Evolutionary conservation across 2,329 filamentous ascomycete species (phyloP).

Genomic region (Chaetomium sp.): DNA sequence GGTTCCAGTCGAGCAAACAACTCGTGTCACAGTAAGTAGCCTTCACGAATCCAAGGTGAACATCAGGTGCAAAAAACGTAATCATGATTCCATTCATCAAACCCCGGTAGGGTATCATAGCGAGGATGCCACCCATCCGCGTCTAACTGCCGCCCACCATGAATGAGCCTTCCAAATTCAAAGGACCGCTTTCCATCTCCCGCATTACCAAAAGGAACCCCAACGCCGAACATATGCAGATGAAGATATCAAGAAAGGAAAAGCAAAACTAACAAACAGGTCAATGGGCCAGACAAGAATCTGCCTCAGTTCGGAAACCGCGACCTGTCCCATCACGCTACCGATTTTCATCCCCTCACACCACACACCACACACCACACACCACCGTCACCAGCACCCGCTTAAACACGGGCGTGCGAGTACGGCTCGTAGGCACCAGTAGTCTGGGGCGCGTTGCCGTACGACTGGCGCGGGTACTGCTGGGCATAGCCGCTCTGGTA

Average conservation of each 20-base stretch:
- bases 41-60: neutral
- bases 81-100: slow-evolving; percentile 14
- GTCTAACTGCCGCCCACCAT: slow-evolving; percentile 2
- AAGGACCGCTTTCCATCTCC: neutral
- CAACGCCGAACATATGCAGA: slow-evolving; percentile 26
- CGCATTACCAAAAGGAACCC: slow-evolving; percentile 6
- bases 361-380: too few relatives aligned
- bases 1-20: neutral
- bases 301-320: neutral
- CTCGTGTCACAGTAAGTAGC: neutral
- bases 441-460: slow-evolving; percentile 38
- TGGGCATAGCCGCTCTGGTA: slow-evolving; percentile 30
- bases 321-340: neutral
- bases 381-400: neutral
- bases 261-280: neutral
- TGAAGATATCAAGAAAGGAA: slow-evolving; percentile 2
- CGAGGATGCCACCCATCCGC: slow-evolving; percentile 3
- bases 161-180: neutral
- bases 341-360: neutral
- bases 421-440: slow-evolving; percentile 66
- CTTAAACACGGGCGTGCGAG: slow-evolving; percentile 55
- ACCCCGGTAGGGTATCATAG: slow-evolving; percentile 21
- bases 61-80: neutral
- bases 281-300: neutral
- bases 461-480: slow-evolving; percentile 16